Base-by-base conservation (phyloP, 331 rosid genomes). In the Acacia concinna region DNA sequence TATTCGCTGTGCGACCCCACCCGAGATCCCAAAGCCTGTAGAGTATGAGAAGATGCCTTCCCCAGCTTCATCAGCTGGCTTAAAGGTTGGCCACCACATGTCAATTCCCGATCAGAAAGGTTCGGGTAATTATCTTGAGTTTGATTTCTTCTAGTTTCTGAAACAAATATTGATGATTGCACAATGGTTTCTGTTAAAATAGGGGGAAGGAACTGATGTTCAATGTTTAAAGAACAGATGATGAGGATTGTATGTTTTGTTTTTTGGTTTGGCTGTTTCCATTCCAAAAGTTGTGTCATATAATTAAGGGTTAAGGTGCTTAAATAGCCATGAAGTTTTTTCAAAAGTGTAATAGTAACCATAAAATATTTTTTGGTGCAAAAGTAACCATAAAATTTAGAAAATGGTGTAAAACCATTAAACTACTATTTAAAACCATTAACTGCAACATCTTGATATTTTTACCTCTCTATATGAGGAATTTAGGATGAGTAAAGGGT, bases 221-320 rank as follows among this genome's bases (percentile, higher is more conserved):
- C 87, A 84, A 83, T 76, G 85, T 79, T 85, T 81, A 81, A 85
- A 85, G 84, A 87, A 75, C 88, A 66, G 80, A 81, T 79, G 84
- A 76, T 82, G 86, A 85, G 88, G 86, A 87, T 80, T 85, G 89
- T 89, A 89, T 86, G 94, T 79, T 92, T 83, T 37, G 79, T 68
- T 78, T 66, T 79, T 82, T 85, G 85, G 82, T 83, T 83, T 88
- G 86, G 87, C 83, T 79, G 77, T 81, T 87, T 83, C 71, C 86
- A 82, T 79, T 85, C 79, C 77, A 84, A 85, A 65, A 89, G 59
- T 84, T 85, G 84, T 83, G 89, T 87, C 91, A 86, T 84, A 66
- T 64, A 73, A 82, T 86, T 87, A 82, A n/a, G n/a, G n/a, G n/a
- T n/a, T n/a, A n/a, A n/a, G n/a, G n/a, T n/a, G n/a, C n/a, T n/a